These are phyloP conservation scores for Wickerhamiella azymoides DNA, from an alignment of 805 yeast species.

Conservation along the genomic window DNA sequence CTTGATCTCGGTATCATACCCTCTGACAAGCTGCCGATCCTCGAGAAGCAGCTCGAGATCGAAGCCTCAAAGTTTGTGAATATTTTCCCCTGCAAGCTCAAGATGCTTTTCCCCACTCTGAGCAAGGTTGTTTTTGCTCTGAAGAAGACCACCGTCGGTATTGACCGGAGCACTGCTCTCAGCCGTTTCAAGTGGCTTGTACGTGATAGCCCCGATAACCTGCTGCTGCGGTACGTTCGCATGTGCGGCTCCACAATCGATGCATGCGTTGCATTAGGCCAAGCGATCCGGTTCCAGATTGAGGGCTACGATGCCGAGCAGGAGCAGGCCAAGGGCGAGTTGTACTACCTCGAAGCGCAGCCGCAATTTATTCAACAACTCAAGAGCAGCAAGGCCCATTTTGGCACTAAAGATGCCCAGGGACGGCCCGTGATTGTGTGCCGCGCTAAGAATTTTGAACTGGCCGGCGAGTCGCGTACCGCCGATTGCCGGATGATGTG, in stretches of 20 bases:
- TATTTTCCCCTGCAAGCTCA: neutral
- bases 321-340: neutral
- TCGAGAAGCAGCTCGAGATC: neutral
- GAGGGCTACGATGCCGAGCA: neutral
- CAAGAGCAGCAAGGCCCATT: neutral
- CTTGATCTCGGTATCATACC: neutral
- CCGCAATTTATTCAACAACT: neutral
- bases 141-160: neutral
- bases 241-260: neutral
- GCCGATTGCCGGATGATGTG: neutral
- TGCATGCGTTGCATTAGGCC: constrained; percentile 14
- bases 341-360: neutral
- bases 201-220: neutral
- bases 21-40: neutral
- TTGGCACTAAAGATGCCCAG: neutral
- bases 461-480: neutral
- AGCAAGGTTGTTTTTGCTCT: neutral
- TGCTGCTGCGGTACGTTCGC: constrained; percentile 2
- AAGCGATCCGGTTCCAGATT: neutral
- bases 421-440: neutral
- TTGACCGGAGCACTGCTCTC: neutral
- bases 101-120: neutral
- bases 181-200: neutral
- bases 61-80: neutral
- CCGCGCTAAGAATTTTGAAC: neutral